Conservation (phyloP, 1,284 basidiomycete genomes). For the Dichomitus squalens region DNA sequence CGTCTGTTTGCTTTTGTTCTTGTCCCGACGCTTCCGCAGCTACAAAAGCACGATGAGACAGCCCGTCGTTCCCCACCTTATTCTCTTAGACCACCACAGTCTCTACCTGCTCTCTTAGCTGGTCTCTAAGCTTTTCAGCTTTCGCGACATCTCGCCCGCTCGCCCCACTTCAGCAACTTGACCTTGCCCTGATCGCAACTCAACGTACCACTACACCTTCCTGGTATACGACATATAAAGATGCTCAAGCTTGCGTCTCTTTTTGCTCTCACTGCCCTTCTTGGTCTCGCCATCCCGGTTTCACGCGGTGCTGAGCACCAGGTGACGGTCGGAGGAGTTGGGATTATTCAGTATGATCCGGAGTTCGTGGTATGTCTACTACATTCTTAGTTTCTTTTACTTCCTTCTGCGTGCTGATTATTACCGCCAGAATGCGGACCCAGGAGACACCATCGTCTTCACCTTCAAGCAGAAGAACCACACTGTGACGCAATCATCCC, state of each 20-base stretch:
- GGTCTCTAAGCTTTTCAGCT: neutral
- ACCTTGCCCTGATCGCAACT: too few relatives aligned
- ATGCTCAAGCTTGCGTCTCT: slow-evolving; percentile 13
- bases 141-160: slow-evolving; percentile 5
- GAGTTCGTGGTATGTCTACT: slow-evolving; percentile 45
- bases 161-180: too few relatives aligned
- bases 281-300: slow-evolving; percentile 30
- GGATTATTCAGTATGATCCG: slow-evolving; percentile 46
- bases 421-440: slow-evolving; percentile 42
- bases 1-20: slow-evolving; percentile 17
- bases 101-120: slow-evolving; percentile 8
- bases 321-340: slow-evolving; percentile 58
- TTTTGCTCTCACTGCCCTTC: slow-evolving; percentile 23
- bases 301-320: slow-evolving; percentile 41
- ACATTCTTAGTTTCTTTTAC: neutral
- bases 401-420: neutral
- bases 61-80: neutral
- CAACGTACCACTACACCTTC: neutral
- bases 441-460: slow-evolving; percentile 54
- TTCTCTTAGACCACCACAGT: neutral
- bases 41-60: slow-evolving; percentile 11
- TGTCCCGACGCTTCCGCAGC: neutral
- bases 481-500: slow-evolving; percentile 61
- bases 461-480: slow-evolving; percentile 65
- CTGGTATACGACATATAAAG: neutral